phyloP scores from a whole-genome alignment of 768 basidiomycete genomes.

The Rhizopogon rudus region DNA sequence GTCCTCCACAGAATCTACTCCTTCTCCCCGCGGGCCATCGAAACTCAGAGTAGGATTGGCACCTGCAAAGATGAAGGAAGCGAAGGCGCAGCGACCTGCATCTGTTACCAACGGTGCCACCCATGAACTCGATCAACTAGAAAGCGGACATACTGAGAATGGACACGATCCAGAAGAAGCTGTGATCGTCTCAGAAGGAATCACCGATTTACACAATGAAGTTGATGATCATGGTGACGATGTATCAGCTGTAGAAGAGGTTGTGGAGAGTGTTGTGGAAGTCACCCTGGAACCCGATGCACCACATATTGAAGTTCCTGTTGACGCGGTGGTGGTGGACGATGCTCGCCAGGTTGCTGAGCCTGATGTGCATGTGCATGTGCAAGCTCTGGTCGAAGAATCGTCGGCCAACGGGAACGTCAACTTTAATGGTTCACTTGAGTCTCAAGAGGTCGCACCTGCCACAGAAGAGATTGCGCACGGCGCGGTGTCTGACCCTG shows the following conservation, averaged over 20 bases:
- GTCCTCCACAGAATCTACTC: constrained; percentile 22
- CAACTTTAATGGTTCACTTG: constrained; percentile 2
- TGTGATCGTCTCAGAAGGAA: constrained; percentile 8
- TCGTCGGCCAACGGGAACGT: background rate
- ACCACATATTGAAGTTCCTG: background rate
- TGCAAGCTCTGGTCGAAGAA: constrained; percentile 7
- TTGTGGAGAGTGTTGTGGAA: constrained; percentile 4
- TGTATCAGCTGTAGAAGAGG: constrained; percentile 1
- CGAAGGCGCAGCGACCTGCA: constrained; percentile 14
- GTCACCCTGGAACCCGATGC: constrained; percentile 6
- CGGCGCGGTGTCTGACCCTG: background rate
- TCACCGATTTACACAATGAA: constrained; percentile 16
- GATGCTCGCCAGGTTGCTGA: background rate
- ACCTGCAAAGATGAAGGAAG: constrained; percentile 21
- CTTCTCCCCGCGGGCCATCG: constrained; percentile 24
- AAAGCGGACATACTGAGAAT: constrained; percentile 19
- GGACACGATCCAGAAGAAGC: constrained; percentile 18
- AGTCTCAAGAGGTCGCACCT: constrained; percentile 6
- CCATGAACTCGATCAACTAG: constrained; percentile 14
- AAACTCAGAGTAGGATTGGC: constrained; percentile 21
- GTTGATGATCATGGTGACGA: constrained; percentile 13
- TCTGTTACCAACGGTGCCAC: constrained; percentile 20
- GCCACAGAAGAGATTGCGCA: background rate
- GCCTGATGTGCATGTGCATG: constrained; percentile 1
- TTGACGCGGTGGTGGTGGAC: background rate